phyloP scores from a whole-genome alignment of 2,329 filamentous ascomycete genomes.

The Amauroascus niger region DNA sequence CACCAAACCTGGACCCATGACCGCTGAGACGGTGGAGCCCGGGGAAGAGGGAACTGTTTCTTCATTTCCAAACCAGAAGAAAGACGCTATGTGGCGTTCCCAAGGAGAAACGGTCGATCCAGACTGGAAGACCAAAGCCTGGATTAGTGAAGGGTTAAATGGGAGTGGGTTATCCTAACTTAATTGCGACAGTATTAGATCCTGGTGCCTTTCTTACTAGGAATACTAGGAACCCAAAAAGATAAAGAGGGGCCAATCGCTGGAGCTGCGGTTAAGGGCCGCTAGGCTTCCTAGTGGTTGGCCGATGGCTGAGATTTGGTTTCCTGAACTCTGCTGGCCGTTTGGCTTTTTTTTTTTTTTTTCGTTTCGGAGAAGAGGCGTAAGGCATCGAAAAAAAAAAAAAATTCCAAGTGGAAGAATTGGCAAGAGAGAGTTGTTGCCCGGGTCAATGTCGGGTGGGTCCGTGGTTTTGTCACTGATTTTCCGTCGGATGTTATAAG shows the following conservation, averaged over 20 bases:
- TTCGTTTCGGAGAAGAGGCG: background rate
- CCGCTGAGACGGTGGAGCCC: constrained; percentile 13
- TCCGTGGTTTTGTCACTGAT: background rate
- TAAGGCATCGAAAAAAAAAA: background rate
- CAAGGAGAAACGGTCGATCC: constrained; percentile 6
- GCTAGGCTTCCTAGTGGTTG: constrained; percentile 8
- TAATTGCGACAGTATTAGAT: constrained; percentile 9
- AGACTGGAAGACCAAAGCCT: constrained; percentile 4
- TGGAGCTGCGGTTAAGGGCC: constrained; percentile 2
- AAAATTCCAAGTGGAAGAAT: background rate
- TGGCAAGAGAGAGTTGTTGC: background rate
- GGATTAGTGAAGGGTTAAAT: constrained; percentile 5
- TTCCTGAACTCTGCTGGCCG: constrained; percentile 2
- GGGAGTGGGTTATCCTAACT: constrained; percentile 2
- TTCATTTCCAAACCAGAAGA: constrained; percentile 7
- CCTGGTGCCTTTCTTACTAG: background rate
- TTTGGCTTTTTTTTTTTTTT: constrained; percentile 1
- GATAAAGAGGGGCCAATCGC: background rate
- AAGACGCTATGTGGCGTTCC: constrained; percentile 14
- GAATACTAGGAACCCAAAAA: background rate
- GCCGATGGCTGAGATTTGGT: background rate
- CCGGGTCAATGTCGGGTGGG: background rate
- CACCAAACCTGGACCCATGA: constrained; percentile 10
- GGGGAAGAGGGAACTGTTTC: constrained; percentile 15
- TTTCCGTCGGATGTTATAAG: background rate